Evolutionary conservation across 345 rosid species (phyloP).

Genomic region (Citrus maxima): DNA sequence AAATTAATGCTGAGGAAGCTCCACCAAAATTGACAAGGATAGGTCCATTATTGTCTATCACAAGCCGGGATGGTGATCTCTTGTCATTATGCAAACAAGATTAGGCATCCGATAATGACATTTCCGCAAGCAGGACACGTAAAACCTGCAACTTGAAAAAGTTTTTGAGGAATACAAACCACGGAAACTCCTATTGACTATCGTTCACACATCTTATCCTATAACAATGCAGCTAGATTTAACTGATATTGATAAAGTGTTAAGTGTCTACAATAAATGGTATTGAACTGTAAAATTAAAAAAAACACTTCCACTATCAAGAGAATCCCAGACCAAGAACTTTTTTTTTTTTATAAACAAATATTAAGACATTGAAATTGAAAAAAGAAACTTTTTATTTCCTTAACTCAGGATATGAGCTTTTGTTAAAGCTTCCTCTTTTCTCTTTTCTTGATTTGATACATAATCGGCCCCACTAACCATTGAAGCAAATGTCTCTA

Average conservation of each 20-base stretch:
- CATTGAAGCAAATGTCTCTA: too few relatives aligned
- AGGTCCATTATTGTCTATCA: neutral
- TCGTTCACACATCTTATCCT: neutral
- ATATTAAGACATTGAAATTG: too few relatives aligned
- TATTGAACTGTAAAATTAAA: neutral
- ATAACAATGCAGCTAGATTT: neutral
- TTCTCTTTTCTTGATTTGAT: too few relatives aligned
- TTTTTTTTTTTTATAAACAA: too few relatives aligned
- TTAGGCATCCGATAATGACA: neutral
- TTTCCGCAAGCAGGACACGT: neutral
- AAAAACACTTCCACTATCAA: neutral
- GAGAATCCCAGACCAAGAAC: neutral
- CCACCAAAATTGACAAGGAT: neutral
- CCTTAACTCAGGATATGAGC: too few relatives aligned
- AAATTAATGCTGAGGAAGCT: neutral
- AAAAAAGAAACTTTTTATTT: too few relatives aligned
- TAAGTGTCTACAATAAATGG: neutral
- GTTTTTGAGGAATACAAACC: neutral
- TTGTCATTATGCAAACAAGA: neutral
- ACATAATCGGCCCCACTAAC: too few relatives aligned
- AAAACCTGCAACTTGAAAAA: neutral
- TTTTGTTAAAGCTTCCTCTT: too few relatives aligned
- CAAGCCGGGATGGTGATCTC: neutral
- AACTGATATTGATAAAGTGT: neutral
- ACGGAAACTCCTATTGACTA: neutral